Evolutionary conservation across 192 early-diverging fungal genomes (phyloP).

Genomic region (Coemansia sp.): DNA sequence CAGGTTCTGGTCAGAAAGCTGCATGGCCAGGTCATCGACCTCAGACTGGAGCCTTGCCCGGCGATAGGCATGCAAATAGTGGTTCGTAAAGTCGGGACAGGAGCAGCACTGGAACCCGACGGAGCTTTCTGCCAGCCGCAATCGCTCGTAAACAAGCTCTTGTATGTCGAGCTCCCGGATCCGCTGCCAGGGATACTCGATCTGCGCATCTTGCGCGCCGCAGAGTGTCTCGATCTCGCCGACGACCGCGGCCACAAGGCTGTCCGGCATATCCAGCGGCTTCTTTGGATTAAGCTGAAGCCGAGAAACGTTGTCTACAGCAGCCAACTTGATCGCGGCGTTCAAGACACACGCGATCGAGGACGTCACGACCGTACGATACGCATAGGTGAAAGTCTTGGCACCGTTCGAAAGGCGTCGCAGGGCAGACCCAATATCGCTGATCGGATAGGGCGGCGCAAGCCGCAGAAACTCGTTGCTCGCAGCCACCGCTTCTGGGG

Average conservation of each 20-base stretch:
- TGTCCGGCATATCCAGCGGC: conserved; percentile 18
- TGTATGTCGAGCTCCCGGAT: conserved; percentile 88
- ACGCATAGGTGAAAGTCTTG: conserved; percentile 10
- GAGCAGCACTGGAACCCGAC: conserved; percentile 37
- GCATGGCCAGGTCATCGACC: conserved; percentile 70
- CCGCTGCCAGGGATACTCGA: conserved; percentile 81
- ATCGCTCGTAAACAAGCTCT: conserved; percentile 63
- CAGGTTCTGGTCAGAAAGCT: conserved; percentile 88
- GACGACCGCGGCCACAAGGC: conserved; percentile 42
- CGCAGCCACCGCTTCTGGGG: conserved; percentile 11
- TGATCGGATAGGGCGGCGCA: conserved; percentile 35
- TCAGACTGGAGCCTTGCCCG: conserved; percentile 64
- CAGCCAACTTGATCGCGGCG: conserved; percentile 21
- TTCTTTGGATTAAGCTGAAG: conserved; percentile 17
- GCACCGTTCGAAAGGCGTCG: conserved; percentile 14
- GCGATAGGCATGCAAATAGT: conserved; percentile 58
- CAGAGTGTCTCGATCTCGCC: conserved; percentile 30
- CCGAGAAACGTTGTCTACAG: conserved; percentile 1
- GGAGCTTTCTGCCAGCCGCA: conserved; percentile 42
- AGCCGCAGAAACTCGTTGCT: neutral
- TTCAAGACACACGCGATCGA: conserved; percentile 27
- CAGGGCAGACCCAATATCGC: conserved; percentile 13
- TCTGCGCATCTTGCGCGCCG: conserved; percentile 24
- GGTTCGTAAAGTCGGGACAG: conserved; percentile 38
- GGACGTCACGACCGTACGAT: conserved; percentile 14